These are phyloP conservation scores for Gymnopilus dilepis DNA, from an alignment of 768 basidiomycete genomes.

Conservation along the genomic window DNA sequence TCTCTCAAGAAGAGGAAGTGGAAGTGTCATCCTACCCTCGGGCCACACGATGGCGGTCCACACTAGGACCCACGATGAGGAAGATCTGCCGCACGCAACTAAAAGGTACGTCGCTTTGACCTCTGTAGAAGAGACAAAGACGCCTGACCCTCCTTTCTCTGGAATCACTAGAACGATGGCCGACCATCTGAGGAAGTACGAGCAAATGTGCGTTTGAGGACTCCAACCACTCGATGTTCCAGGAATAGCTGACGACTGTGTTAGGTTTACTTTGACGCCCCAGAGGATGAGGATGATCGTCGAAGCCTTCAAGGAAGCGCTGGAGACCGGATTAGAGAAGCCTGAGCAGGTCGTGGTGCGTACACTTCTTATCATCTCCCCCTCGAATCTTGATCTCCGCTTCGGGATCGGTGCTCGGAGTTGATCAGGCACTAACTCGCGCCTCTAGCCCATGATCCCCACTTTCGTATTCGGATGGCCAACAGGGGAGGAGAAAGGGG, in stretches of 20 bases:
- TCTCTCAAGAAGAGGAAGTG: conserved; percentile 78
- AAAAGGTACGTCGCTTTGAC: conserved; percentile 67
- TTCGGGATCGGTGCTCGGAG: not conserved
- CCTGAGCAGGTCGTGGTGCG: conserved; percentile 86
- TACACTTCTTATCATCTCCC: conserved; percentile 27
- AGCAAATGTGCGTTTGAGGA: conserved; percentile 65
- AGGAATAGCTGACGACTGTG: conserved; percentile 17
- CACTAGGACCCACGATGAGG: conserved; percentile 86
- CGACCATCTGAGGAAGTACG: conserved; percentile 91
- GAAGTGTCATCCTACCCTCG: conserved; percentile 70
- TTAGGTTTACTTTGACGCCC: conserved; percentile 84
- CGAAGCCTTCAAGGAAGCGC: conserved; percentile 91
- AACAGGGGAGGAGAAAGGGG: conserved; percentile 84
- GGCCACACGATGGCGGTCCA: conserved; percentile 87
- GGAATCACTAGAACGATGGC: conserved; percentile 76
- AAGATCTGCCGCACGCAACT: conserved; percentile 90
- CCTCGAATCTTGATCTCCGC: conserved; percentile 6
- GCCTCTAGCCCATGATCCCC: conserved; percentile 87
- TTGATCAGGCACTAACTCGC: not conserved
- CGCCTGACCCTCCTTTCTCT: conserved; percentile 18
- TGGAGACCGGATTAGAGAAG: conserved; percentile 86
- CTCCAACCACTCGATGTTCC: conserved; percentile 26
- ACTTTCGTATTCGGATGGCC: conserved; percentile 98
- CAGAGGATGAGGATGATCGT: conserved; percentile 97
- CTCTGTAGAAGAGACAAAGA: conserved; percentile 8